These are phyloP conservation scores for Ligustrum vulgare DNA, from an alignment of 257 asterid genomes.

Conservation along the genomic window DNA sequence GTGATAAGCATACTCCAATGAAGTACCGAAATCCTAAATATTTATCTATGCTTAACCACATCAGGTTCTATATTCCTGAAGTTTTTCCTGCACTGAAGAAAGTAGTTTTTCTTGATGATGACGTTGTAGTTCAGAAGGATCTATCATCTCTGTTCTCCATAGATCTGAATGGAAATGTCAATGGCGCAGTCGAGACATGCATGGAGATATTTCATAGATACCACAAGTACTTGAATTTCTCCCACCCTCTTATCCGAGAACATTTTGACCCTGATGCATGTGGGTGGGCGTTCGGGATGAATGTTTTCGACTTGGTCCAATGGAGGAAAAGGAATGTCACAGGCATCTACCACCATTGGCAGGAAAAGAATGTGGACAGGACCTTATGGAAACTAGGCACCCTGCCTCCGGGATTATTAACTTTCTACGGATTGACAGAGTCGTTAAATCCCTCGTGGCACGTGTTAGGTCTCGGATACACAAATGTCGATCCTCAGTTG, in stretches of 20 bases:
- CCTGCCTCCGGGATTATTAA: slow-evolving; percentile 61
- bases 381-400: slow-evolving; percentile 71
- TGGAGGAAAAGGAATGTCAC: slow-evolving; percentile 65
- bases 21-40: slow-evolving; percentile 69
- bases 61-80: slow-evolving; percentile 66
- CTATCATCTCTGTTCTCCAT: slow-evolving; percentile 47
- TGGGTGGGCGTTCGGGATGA: slow-evolving; percentile 76
- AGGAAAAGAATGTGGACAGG: slow-evolving; percentile 61
- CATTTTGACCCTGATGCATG: slow-evolving; percentile 71
- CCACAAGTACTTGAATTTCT: slow-evolving; percentile 65
- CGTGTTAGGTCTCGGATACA: slow-evolving; percentile 64
- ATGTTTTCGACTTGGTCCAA: slow-evolving; percentile 57
- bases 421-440: slow-evolving; percentile 63
- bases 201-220: slow-evolving; percentile 66
- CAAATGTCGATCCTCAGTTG: slow-evolving; percentile 51
- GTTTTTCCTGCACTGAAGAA: slow-evolving; percentile 55
- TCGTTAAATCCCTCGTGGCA: slow-evolving; percentile 64
- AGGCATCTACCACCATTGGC: slow-evolving; percentile 66
- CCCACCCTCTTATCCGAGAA: slow-evolving; percentile 65
- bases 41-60: slow-evolving; percentile 68
- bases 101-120: slow-evolving; percentile 63
- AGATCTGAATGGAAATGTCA: slow-evolving; percentile 57
- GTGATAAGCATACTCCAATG: slow-evolving; percentile 57
- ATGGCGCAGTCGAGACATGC: slow-evolving; percentile 70
- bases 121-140: slow-evolving; percentile 65